phyloP scores from a whole-genome alignment of 148 eudicot species.

The Persicaria tinctoria region DNA sequence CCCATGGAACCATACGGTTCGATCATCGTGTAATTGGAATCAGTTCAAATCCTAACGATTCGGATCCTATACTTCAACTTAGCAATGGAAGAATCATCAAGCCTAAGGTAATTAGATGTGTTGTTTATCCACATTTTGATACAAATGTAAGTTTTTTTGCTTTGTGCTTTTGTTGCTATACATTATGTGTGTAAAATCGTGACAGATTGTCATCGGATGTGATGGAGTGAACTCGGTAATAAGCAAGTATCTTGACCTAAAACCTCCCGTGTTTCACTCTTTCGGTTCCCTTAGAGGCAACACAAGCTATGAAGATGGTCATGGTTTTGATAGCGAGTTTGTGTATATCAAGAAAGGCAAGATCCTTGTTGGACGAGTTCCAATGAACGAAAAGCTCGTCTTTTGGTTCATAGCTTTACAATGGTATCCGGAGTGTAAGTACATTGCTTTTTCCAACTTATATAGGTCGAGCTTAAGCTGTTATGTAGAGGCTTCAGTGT shows the following conservation, averaged over 20 bases:
- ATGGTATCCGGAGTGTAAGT: neutral
- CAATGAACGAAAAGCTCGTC: neutral
- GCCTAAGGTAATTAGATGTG: conserved; percentile 32
- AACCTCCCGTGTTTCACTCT: conserved; percentile 10
- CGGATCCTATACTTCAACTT: conserved; percentile 28
- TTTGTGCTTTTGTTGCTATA: neutral
- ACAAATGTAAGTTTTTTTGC: neutral
- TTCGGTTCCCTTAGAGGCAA: neutral
- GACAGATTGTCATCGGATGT: conserved; percentile 46
- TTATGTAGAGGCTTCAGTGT: too few relatives aligned
- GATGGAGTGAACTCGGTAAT: conserved; percentile 46
- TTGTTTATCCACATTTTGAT: neutral
- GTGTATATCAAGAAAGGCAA: conserved; percentile 1
- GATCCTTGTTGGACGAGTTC: neutral
- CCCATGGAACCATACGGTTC: conserved; percentile 31
- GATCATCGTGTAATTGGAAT: conserved; percentile 33
- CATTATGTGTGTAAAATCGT: neutral
- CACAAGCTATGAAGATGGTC: neutral
- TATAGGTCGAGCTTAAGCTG: too few relatives aligned
- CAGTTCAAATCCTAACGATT: conserved; percentile 18
- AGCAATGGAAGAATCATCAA: conserved; percentile 27
- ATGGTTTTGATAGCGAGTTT: conserved; percentile 9
- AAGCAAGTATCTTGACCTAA: conserved; percentile 34
- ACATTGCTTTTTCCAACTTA: neutral
- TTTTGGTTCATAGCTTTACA: conserved; percentile 9